A percentile compares a stretch with the other conserved stretches of the same genome.
phyloP scores from a whole-genome alignment of 2,329 filamentous ascomycete species.

The Meredithiella fracta region DNA sequence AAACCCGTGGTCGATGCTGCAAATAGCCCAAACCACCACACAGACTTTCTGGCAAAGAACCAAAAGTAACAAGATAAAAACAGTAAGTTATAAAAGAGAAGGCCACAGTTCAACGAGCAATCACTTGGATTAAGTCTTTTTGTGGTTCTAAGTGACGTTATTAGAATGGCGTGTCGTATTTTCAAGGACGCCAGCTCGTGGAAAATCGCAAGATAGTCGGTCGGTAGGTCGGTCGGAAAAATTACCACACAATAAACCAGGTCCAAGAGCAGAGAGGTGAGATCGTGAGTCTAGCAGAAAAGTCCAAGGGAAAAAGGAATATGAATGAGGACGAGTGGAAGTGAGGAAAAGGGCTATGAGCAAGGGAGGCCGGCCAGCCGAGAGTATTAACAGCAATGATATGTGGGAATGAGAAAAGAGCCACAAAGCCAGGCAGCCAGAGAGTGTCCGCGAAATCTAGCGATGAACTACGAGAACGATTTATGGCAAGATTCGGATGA shows the following conservation, averaged over 20 bases:
- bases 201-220: not conserved
- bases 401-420: not conserved
- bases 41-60: not conserved
- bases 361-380: not conserved
- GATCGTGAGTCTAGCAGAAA: not conserved
- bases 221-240: not conserved
- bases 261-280: not conserved
- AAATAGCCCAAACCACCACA: not conserved
- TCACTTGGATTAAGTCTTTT: not conserved
- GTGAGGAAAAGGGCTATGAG: not conserved
- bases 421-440: not conserved
- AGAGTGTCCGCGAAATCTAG: not conserved
- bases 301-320: not conserved
- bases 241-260: not conserved
- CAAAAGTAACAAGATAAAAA: not conserved
- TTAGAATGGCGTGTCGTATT: not conserved
- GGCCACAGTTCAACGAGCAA: not conserved
- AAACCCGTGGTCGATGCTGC: not conserved
- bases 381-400: not conserved
- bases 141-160: slow-evolving; percentile 3
- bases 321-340: not conserved
- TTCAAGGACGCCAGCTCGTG: not conserved
- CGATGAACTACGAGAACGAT: too few species aligned
- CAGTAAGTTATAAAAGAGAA: not conserved
- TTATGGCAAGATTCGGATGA: too few species aligned